phyloP scores from a whole-genome alignment of 257 asterid genomes.

The Przewalskia tangutica region DNA sequence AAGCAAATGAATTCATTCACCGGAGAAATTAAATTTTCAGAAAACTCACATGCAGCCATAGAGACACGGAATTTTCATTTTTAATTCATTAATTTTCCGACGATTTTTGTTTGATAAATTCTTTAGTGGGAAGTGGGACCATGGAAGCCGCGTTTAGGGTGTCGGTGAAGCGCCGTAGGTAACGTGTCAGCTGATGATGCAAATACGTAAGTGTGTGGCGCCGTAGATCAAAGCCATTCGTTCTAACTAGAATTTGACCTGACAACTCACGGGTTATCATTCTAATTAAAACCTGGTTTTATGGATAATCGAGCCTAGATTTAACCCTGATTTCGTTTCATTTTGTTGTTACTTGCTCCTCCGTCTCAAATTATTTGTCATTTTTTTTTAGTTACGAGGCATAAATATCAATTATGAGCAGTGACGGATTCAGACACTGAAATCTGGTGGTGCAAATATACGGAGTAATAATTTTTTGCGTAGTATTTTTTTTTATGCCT shows the following conservation, averaged over 20 bases:
- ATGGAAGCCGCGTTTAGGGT: background rate
- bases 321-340: background rate
- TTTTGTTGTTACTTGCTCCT: background rate
- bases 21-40: background rate
- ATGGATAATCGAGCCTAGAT: background rate
- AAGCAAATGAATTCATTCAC: background rate
- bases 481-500: too few relatives aligned
- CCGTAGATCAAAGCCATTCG: background rate
- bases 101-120: too few relatives aligned
- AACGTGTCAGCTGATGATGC: background rate
- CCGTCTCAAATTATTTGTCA: too few relatives aligned
- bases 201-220: background rate
- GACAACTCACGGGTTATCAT: background rate
- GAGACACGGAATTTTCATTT: background rate
- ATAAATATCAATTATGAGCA: too few relatives aligned
- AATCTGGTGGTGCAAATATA: too few relatives aligned
- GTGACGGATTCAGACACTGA: too few relatives aligned
- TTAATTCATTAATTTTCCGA: too few relatives aligned
- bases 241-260: background rate
- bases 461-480: too few relatives aligned
- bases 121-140: too few relatives aligned
- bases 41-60: background rate
- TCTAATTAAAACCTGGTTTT: background rate
- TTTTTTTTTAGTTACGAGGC: too few relatives aligned
- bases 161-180: background rate